Evolutionary conservation across 2,329 filamentous ascomycete genomes (phyloP).

Genomic region (Sclerotinia trifoliorum): DNA sequence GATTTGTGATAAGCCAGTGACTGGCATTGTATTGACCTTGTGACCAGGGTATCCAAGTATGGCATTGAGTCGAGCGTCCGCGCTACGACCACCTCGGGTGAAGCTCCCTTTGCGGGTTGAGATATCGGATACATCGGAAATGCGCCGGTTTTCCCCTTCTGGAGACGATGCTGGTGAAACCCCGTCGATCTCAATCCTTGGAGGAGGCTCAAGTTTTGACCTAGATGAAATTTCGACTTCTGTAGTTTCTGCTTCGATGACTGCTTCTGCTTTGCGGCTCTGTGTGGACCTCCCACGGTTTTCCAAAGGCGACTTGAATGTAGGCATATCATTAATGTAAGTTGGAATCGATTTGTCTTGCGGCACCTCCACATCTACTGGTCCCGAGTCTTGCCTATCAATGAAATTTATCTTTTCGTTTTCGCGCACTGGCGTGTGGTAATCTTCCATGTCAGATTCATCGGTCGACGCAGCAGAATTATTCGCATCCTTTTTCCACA

Average conservation of each 20-base stretch:
- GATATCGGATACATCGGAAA: slow-evolving; percentile 37
- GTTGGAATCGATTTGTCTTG: slow-evolving; percentile 28
- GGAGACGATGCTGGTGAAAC: slow-evolving; percentile 39
- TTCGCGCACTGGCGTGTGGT: slow-evolving; percentile 42
- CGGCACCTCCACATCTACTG: slow-evolving; percentile 17
- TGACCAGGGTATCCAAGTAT: slow-evolving; percentile 40
- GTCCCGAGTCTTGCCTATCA: slow-evolving; percentile 25
- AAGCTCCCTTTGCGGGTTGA: slow-evolving; percentile 31
- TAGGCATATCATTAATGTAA: slow-evolving; percentile 43
- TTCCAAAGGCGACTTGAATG: slow-evolving; percentile 50
- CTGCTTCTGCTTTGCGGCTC: slow-evolving; percentile 33
- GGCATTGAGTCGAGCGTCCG: slow-evolving; percentile 40
- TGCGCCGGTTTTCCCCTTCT: slow-evolving; percentile 25
- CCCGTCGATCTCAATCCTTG: slow-evolving; percentile 48
- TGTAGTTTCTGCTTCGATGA: slow-evolving; percentile 36
- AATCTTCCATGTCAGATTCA: slow-evolving; percentile 48
- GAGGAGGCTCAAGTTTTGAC: slow-evolving; percentile 49
- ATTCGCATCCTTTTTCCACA: slow-evolving; percentile 57
- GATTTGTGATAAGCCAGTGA: slow-evolving; percentile 47
- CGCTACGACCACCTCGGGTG: slow-evolving; percentile 29
- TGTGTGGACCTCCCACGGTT: slow-evolving; percentile 39
- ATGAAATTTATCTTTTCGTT: slow-evolving; percentile 38
- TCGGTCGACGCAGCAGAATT: slow-evolving; percentile 48
- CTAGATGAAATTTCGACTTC: slow-evolving; percentile 44
- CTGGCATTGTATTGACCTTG: slow-evolving; percentile 42